Conservation (phyloP, 345 rosid species). For the Cardamine resedifolia region DNA sequence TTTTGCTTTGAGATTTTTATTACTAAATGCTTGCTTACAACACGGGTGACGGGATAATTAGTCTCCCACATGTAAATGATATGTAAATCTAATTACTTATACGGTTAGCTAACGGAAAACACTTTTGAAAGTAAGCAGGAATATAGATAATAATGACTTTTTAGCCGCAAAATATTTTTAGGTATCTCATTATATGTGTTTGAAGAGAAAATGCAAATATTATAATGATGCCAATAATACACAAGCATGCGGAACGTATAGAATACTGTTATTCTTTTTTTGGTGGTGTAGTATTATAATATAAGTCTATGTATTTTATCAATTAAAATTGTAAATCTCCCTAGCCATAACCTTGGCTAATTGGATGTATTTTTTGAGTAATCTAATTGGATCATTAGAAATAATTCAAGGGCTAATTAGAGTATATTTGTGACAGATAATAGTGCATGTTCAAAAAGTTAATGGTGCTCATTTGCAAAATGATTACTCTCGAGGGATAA, state of each 20-base stretch:
- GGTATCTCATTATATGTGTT: constrained; percentile 3
- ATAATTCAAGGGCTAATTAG: background rate
- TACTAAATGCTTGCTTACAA: background rate
- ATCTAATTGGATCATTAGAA: background rate
- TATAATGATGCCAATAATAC: constrained; percentile 19
- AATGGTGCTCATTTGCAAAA: constrained; percentile 26
- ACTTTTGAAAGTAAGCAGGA: constrained; percentile 13
- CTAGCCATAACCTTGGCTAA: background rate
- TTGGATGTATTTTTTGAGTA: background rate
- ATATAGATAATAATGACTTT: constrained; percentile 8
- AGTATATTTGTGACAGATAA: background rate
- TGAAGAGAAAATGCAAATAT: background rate
- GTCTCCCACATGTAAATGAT: constrained; percentile 34
- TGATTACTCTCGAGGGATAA: constrained; percentile 24
- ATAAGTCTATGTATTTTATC: background rate
- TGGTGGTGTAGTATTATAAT: background rate
- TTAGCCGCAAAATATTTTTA: constrained; percentile 22
- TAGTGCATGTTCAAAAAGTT: background rate
- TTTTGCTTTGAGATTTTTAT: background rate
- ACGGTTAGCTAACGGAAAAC: constrained; percentile 36
- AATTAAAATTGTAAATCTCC: background rate
- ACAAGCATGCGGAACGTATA: constrained; percentile 20
- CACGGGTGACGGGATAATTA: background rate
- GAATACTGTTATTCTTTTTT: background rate
- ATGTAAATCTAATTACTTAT: constrained; percentile 20